Evolutionary conservation across 2,329 filamentous ascomycete genomes (phyloP), one percentile per base, ranked within the genome.

Genomic region (Phialophora expanda): DNA sequence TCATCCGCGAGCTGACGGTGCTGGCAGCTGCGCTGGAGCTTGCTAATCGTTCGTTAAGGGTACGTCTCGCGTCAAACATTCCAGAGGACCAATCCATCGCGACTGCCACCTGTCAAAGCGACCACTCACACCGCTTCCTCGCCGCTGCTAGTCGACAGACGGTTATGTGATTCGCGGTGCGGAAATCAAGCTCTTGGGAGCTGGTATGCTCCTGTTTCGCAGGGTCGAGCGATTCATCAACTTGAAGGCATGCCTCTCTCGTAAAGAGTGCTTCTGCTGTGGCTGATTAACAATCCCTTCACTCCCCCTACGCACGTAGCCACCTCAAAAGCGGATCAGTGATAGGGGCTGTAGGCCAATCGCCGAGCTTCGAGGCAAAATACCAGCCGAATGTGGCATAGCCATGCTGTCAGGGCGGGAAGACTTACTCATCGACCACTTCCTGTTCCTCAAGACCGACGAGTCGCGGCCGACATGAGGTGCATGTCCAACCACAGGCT

Each of bases 341-440:
- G 24, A 51, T 22, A 12, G 20, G 22, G 20, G 12, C 8, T 51
- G 48, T 51, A 26, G 48, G 14, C 48, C 48, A 51, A 51, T 51
- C 48, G 24, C 48, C 20, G 20, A 7, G n/a, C 48, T 28, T 28
- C 24, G 48, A 51, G 48, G 22, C 20, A 51, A 11, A 8, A 26
- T 9, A 28, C 48, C 20, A 51, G 48, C 48, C 48, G 9, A 17
- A 51, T 51, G 8, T 22, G 48, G 48, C 48, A 51, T 24, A 28
- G 48, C 14, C 48, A 28, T 22, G 20, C 48, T 51, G 48, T 26
- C 48, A 26, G 48, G 48, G 24, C 20, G 48, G 48, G 48, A 51
- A 51, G n/a, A 51, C 48, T 51, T 51, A 51, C 48, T 51, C 48
- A 51, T 51, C 48, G 48, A 51, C 22, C 4, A 20, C 48, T 51